Base-by-base conservation (phyloP, 495 filamentous ascomycete species). In the Penicillium chermesinum region DNA sequence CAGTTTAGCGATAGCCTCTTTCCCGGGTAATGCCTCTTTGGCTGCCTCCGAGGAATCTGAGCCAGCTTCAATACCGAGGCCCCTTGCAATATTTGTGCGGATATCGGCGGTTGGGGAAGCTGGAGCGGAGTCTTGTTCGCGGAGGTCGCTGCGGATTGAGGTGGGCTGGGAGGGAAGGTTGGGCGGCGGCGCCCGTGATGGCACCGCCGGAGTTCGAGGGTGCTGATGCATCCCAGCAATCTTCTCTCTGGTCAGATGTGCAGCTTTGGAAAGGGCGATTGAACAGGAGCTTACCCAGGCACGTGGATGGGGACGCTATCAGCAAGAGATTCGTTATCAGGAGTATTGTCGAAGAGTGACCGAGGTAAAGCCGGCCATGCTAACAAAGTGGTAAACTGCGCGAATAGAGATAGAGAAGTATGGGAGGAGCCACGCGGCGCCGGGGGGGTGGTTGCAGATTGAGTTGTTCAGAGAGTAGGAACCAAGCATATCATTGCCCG, bases 201-300 rank as follows among this genome's bases (percentile, higher is more conserved):
- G 48, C 36, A 49, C 47, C 53, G 78, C 72, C 51, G 85, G 79
- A 41, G 83, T 80, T 58, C 88, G 81, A 53, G 86, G 83, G 70
- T 86, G 83, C 70, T 91, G 88, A 80, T 93, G 88, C 88, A 94
- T 94, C 49, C 20, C 38, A n/a, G 21, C 36, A 22, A n/a, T 43
- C 48, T 14, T 41, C 46, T 41, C 5, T 16, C n/a, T 15, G 19
- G 9, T 15, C 38, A 27, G 33, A 38, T 44, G 35, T 32, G 45
- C 20, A 32, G 34, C 40, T 19, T 16, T 8, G 7, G 17, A 3
- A 18, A 13, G 17, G 14, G 16, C 2, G 42, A 36, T 36, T 36
- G 9, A 35, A 17, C 17, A 18, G 48, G 34, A 40, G 35, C 51
- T 47, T 50, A 44, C 57, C 54, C 50, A 44, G 43, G 50, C 37